phyloP scores from a whole-genome alignment of 2,329 filamentous ascomycete species.

The Beauveria medogensis region DNA sequence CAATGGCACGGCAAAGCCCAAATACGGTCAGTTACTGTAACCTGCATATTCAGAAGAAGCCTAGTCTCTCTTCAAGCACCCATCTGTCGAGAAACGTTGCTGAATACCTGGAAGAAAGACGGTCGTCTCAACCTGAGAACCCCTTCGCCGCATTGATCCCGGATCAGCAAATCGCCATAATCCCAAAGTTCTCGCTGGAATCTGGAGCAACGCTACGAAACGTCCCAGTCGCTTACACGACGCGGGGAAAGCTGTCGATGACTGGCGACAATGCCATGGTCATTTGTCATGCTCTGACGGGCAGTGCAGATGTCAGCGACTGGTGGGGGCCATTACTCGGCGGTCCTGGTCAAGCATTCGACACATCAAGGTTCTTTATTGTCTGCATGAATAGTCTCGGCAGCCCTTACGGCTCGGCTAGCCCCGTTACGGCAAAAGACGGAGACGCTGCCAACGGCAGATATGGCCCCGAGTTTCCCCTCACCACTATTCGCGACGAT shows the following conservation, averaged over 20 bases:
- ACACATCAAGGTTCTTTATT: conserved; percentile 75
- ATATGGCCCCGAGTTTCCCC: conserved; percentile 92
- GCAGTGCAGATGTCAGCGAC: conserved; percentile 75
- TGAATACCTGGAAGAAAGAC: conserved; percentile 62
- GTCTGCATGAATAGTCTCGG: conserved; percentile 81
- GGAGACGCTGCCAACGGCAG: conserved; percentile 63
- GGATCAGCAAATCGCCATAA: conserved; percentile 76
- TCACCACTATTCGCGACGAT: conserved; percentile 93
- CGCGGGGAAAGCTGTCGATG: conserved; percentile 51
- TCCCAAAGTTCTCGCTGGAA: conserved; percentile 87
- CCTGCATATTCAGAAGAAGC: no score
- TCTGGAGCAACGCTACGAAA: conserved; percentile 79
- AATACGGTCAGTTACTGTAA: conserved; percentile 11
- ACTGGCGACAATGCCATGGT: conserved; percentile 61
- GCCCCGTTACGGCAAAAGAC: conserved; percentile 80
- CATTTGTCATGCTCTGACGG: conserved; percentile 77
- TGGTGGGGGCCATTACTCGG: conserved; percentile 84
- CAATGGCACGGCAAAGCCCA: conserved; percentile 5
- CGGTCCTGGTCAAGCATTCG: conserved; percentile 69
- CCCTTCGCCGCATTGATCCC: conserved; percentile 81
- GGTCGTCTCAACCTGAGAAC: conserved; percentile 72
- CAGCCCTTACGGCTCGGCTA: conserved; percentile 80
- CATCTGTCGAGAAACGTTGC: conserved; percentile 34
- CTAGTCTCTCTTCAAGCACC: background rate
- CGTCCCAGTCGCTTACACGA: conserved; percentile 62